Evolutionary conservation across 2,329 filamentous ascomycete genomes (phyloP).

Genomic region (Fusarium equiseti): DNA sequence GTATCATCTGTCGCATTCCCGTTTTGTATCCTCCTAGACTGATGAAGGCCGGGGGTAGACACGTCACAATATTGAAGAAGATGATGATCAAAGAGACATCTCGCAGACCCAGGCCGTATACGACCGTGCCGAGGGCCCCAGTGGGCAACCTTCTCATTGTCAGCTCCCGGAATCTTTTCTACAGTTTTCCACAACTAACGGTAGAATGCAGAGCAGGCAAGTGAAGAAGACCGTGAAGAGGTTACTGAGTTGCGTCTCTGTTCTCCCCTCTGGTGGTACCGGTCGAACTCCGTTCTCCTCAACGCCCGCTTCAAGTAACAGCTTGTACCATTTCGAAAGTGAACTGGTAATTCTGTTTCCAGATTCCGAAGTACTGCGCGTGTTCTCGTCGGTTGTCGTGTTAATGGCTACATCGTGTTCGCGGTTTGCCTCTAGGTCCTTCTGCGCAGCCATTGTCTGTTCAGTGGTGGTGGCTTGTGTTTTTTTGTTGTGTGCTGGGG

Average conservation of each 20-base stretch:
- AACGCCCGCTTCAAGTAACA: constrained; percentile 59
- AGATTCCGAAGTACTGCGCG: constrained; percentile 50
- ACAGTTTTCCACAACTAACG: constrained; percentile 57
- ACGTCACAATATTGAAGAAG: constrained; percentile 68
- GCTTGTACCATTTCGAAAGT: constrained; percentile 57
- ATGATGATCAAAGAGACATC: constrained; percentile 68
- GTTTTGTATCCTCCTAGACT: constrained; percentile 67
- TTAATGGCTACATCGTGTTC: not conserved
- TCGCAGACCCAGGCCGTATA: constrained; percentile 66
- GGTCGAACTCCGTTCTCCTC: constrained; percentile 68
- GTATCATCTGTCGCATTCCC: constrained; percentile 70
- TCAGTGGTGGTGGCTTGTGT: not conserved
- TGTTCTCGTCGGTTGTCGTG: not conserved
- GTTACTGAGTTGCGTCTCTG: constrained; percentile 64
- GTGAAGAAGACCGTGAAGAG: constrained; percentile 73
- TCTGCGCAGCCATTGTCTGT: not conserved
- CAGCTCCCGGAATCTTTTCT: not conserved
- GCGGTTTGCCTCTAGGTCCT: constrained; percentile 29
- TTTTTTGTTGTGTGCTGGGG: not conserved
- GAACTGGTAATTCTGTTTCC: constrained; percentile 44
- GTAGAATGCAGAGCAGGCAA: constrained; percentile 67
- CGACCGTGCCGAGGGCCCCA: constrained; percentile 68
- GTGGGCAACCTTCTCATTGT: constrained; percentile 62
- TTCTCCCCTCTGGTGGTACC: constrained; percentile 66
- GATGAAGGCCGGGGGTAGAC: constrained; percentile 66